A percentile compares a stretch with the other conserved stretches of the same genome.
Evolutionary conservation across 257 asterid genomes (phyloP).

Genomic region (Fraxinus pennsylvanica): DNA sequence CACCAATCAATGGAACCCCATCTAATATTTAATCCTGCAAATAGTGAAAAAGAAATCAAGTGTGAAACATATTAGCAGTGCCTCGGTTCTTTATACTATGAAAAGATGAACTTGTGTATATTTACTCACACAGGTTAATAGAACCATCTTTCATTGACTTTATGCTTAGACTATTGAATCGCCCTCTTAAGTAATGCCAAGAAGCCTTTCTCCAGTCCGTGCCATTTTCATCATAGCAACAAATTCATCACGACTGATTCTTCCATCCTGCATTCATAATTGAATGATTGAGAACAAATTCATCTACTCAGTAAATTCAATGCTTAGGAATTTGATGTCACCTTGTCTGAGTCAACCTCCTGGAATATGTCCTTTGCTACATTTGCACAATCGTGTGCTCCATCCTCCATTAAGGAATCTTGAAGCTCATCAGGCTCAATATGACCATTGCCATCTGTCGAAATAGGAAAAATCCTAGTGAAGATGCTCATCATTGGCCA

Average conservation of each 20-base stretch:
- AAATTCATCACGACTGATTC: constrained; percentile 80
- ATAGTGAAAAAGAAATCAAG: constrained; percentile 34
- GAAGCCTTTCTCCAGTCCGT: constrained; percentile 97
- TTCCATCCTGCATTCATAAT: constrained; percentile 66
- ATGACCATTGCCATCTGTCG: constrained; percentile 70
- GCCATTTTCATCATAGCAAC: constrained; percentile 86
- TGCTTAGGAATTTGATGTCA: constrained; percentile 26
- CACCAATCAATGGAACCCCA: constrained; percentile 31
- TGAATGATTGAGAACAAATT: constrained; percentile 18
- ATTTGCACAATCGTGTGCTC: constrained; percentile 1
- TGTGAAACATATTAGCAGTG: constrained; percentile 28
- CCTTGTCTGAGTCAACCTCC: constrained; percentile 95
- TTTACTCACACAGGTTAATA: constrained; percentile 73
- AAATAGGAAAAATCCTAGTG: constrained; percentile 77
- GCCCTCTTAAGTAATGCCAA: constrained; percentile 81
- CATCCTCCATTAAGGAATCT: constrained; percentile 70
- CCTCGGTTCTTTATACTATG: constrained; percentile 23
- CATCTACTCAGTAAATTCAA: constrained; percentile 8
- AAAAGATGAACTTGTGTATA: constrained; percentile 24
- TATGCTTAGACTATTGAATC: constrained; percentile 75
- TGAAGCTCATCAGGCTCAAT: constrained; percentile 79
- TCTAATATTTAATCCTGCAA: constrained; percentile 19
- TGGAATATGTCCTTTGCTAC: constrained; percentile 65
- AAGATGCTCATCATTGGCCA: constrained; percentile 82
- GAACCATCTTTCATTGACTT: constrained; percentile 92